Evolutionary conservation across 305 asterid species (phyloP).

Genomic region (Fraxinus dipetala): DNA sequence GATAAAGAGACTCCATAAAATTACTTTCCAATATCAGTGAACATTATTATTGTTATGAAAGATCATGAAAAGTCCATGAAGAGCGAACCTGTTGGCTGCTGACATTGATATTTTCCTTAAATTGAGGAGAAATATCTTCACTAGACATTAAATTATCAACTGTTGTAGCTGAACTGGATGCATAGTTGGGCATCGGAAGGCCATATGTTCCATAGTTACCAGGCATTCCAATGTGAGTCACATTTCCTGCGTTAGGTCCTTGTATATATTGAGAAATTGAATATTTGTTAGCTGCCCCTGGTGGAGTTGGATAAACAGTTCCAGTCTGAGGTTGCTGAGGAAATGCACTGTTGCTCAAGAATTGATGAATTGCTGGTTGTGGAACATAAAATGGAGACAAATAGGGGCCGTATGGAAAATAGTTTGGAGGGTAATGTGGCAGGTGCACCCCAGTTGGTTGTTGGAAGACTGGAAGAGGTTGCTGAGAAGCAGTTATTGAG

Average conservation of each 20-base stretch:
- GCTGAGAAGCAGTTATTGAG: constrained; percentile 62
- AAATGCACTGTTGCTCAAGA: constrained; percentile 66
- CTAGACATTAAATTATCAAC: constrained; percentile 63
- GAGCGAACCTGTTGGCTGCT: constrained; percentile 75
- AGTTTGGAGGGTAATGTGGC: constrained; percentile 80
- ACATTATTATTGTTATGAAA: constrained; percentile 10
- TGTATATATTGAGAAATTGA: constrained; percentile 67
- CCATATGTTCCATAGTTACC: constrained; percentile 74
- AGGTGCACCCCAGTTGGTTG: constrained; percentile 83
- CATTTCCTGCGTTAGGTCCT: constrained; percentile 46
- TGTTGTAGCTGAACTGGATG: constrained; percentile 55
- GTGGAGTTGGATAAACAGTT: constrained; percentile 60
- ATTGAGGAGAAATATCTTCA: constrained; percentile 67
- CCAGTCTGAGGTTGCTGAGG: constrained; percentile 89
- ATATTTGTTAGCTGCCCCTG: constrained; percentile 71
- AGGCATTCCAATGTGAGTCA: constrained; percentile 62
- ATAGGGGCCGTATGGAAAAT: constrained; percentile 75
- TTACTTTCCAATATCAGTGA: constrained; percentile 2
- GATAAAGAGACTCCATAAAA: constrained; percentile 5
- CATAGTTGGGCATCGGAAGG: constrained; percentile 59
- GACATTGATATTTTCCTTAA: constrained; percentile 64
- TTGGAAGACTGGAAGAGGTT: constrained; percentile 69
- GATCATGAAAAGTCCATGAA: background rate
- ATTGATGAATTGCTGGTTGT: constrained; percentile 77
- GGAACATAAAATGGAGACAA: constrained; percentile 73